Evolutionary conservation across 768 basidiomycete species (phyloP).

Genomic region (Suillus placidus): DNA sequence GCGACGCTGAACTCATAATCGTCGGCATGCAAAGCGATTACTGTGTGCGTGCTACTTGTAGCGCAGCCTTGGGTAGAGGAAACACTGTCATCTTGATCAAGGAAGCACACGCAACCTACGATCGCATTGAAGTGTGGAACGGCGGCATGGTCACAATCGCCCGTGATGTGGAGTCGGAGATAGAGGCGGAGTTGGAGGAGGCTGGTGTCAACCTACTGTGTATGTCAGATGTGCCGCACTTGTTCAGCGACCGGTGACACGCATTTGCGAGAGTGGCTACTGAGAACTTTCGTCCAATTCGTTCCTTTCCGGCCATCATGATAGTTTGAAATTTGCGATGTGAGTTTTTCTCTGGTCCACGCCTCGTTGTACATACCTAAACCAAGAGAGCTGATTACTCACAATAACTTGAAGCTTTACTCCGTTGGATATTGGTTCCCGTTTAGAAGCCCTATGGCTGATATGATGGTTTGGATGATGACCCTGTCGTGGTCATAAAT

Average conservation of each 20-base stretch:
- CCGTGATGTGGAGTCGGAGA: slow-evolving; percentile 53
- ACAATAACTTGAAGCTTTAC: slow-evolving; percentile 5
- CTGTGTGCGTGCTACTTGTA: slow-evolving; percentile 58
- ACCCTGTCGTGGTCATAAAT: neutral
- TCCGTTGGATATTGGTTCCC: neutral
- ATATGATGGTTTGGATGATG: neutral
- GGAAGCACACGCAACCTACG: slow-evolving; percentile 70
- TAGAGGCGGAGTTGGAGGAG: slow-evolving; percentile 70
- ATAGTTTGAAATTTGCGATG: neutral
- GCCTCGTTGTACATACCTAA: slow-evolving; percentile 1
- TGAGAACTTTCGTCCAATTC: neutral
- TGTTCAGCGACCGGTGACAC: slow-evolving; percentile 59
- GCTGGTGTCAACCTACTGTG: slow-evolving; percentile 66
- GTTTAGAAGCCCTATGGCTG: neutral
- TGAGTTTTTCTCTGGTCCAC: slow-evolving; percentile 5
- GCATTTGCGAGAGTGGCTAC: neutral
- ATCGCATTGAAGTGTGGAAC: slow-evolving; percentile 63
- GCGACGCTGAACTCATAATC: slow-evolving; percentile 63
- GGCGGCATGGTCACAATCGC: slow-evolving; percentile 59
- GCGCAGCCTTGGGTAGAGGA: slow-evolving; percentile 60
- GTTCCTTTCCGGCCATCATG: slow-evolving; percentile 1
- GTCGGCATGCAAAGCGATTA: slow-evolving; percentile 73
- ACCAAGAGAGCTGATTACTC: slow-evolving; percentile 1
- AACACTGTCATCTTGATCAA: slow-evolving; percentile 66
- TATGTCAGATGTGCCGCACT: slow-evolving; percentile 62